A percentile compares a stretch with the other conserved stretches of the same genome.
These are phyloP conservation scores for Mucor mucedo DNA, from an alignment of 371 early-diverging fungal genomes.

Conservation along the genomic window DNA sequence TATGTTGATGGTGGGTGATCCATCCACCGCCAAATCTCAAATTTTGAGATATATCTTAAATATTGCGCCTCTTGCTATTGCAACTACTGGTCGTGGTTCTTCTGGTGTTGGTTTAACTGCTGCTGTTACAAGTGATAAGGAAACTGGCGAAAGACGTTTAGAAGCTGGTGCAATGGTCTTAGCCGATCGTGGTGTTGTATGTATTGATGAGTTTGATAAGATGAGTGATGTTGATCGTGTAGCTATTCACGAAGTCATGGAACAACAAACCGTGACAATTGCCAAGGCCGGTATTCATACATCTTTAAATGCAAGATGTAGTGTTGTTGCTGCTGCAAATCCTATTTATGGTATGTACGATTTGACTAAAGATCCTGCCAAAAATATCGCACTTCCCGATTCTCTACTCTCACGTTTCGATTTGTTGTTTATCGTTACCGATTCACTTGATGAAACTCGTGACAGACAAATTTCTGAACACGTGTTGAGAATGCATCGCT, in stretches of 20 bases:
- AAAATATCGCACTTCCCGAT: conserved; percentile 98
- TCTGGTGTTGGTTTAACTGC: conserved; percentile 99
- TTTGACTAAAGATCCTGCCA: conserved; percentile 78
- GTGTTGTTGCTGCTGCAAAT: conserved; percentile 99
- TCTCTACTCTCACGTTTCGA: conserved; percentile 99
- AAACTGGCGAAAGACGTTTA: conserved; percentile 88
- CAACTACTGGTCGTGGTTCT: conserved; percentile 96
- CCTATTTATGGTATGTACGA: conserved; percentile 96
- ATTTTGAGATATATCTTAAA: conserved; percentile 89
- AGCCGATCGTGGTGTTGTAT: conserved; percentile 98
- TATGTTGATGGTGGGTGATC: conserved; percentile 96
- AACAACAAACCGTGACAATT: conserved; percentile 99
- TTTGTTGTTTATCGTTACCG: conserved; percentile 96
- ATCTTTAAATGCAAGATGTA: conserved; percentile 98
- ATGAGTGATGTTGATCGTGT: conserved; percentile 99
- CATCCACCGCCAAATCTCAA: conserved; percentile 97
- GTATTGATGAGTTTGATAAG: conserved; percentile 99
- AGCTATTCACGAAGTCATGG: conserved; percentile 99
- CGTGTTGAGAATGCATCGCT: conserved; percentile 93
- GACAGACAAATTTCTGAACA: conserved; percentile 92
- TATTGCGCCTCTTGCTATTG: conserved; percentile 91
- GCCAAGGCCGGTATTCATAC: conserved; percentile 99
- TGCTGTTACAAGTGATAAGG: conserved; percentile 89
- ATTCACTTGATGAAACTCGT: conserved; percentile 82
- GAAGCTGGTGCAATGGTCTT: conserved; percentile 99